Evolutionary conservation across 331 rosid species (phyloP).

Genomic region (Rhamnella rubrinervis): DNA sequence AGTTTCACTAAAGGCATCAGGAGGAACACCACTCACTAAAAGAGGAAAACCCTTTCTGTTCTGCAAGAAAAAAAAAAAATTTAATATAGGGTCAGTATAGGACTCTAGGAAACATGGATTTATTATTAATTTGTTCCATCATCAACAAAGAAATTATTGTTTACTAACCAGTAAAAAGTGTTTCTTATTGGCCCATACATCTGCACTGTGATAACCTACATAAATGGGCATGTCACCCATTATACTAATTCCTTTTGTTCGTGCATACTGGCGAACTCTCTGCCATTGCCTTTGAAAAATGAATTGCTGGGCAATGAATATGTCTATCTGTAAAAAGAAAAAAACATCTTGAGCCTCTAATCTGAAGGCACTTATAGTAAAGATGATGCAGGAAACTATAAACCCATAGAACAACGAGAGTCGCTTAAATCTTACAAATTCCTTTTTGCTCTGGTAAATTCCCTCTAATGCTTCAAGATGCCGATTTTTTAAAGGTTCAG

Average conservation of each 20-base stretch:
- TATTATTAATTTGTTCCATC: neutral
- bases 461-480: constrained; percentile 84
- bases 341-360: constrained; percentile 21
- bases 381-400: constrained; percentile 13
- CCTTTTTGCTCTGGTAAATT: constrained; percentile 58
- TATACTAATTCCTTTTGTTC: constrained; percentile 66
- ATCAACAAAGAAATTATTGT: constrained; percentile 14
- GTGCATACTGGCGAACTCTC: constrained; percentile 73
- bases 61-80: constrained; percentile 43
- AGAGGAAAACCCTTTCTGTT: constrained; percentile 80
- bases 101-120: constrained; percentile 8
- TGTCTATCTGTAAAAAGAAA: constrained; percentile 63
- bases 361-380: constrained; percentile 6
- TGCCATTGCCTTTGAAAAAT: constrained; percentile 98
- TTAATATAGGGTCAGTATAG: constrained; percentile 16
- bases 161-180: constrained; percentile 76
- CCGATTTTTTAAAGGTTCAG: constrained; percentile 82
- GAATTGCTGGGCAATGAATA: constrained; percentile 86
- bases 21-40: constrained; percentile 93
- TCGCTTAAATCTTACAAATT: constrained; percentile 71
- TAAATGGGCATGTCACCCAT: constrained; percentile 99
- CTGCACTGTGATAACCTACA: constrained; percentile 98
- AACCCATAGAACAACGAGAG: constrained; percentile 26
- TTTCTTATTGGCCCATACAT: constrained; percentile 96
- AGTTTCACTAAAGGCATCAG: constrained; percentile 95